These are phyloP conservation scores for Solanum dulcamara DNA, from an alignment of 257 asterid genomes.

Conservation along the genomic window DNA sequence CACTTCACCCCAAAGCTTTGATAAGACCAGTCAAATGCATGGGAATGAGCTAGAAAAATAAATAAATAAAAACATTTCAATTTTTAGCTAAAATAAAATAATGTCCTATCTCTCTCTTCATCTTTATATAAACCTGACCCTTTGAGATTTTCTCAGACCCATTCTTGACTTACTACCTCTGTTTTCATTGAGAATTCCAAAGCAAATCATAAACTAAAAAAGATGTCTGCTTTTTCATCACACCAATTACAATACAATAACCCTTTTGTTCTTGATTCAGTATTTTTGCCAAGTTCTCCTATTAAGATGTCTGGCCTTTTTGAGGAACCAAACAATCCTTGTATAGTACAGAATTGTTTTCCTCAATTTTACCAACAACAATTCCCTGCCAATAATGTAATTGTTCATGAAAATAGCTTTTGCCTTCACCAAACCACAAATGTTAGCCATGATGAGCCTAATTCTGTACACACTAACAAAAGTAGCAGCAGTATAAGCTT, in stretches of 20 bases:
- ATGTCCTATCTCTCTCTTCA: background rate
- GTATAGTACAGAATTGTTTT: background rate
- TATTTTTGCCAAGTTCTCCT: slow-evolving; percentile 15
- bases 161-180: background rate
- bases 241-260: slow-evolving; percentile 12
- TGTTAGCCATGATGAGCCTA: slow-evolving; percentile 10
- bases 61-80: background rate
- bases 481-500: slow-evolving; percentile 6
- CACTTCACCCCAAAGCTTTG: slow-evolving; percentile 1
- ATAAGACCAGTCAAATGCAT: slow-evolving; percentile 26
- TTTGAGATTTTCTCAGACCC: slow-evolving; percentile 22
- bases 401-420: background rate
- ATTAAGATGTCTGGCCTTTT: slow-evolving; percentile 7
- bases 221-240: slow-evolving; percentile 43
- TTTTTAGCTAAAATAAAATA: background rate
- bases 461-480: slow-evolving; percentile 11
- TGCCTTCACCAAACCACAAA: slow-evolving; percentile 15
- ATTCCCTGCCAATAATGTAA: background rate
- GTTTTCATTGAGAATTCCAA: background rate
- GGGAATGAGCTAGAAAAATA: background rate
- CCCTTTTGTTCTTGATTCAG: slow-evolving; percentile 17
- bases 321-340: slow-evolving; percentile 23
- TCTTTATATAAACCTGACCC: slow-evolving; percentile 37
- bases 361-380: slow-evolving; percentile 26
- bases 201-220: background rate